Conservation (phyloP, 257 asterid genomes). For the Solanum ossicruentum region DNA sequence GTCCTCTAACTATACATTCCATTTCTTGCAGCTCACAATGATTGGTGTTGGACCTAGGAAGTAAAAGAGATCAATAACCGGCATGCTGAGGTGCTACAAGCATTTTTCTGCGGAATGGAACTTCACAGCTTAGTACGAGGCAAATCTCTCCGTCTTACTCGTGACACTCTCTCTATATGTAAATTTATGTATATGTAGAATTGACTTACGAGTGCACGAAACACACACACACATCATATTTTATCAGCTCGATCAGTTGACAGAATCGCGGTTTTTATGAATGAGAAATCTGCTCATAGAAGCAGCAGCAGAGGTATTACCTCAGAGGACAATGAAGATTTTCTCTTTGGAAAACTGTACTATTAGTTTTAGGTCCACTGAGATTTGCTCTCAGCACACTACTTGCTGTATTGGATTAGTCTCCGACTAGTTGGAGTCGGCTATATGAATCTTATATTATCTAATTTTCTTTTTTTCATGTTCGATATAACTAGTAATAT, state of each 20-base stretch:
- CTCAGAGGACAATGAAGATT: background rate
- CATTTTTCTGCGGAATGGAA: background rate
- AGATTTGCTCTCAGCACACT: background rate
- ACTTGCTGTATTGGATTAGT: background rate
- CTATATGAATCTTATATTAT: background rate
- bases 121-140: background rate
- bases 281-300: background rate
- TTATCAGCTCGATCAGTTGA: background rate
- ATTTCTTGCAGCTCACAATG: background rate
- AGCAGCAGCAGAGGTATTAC: background rate
- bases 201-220: background rate
- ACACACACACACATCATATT: background rate
- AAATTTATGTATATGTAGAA: background rate
- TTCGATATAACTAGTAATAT: background rate
- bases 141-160: background rate
- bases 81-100: background rate
- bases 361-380: background rate
- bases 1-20: background rate
- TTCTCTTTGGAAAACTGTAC: background rate
- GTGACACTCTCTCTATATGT: background rate
- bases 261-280: background rate
- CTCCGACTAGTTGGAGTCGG: background rate
- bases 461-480: background rate
- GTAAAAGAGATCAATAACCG: background rate
- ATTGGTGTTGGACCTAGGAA: conserved; percentile 5